A percentile compares a stretch with the other conserved stretches of the same genome.
phyloP scores from a whole-genome alignment of 2,329 filamentous ascomycete species.

The Fusarium luffae region DNA sequence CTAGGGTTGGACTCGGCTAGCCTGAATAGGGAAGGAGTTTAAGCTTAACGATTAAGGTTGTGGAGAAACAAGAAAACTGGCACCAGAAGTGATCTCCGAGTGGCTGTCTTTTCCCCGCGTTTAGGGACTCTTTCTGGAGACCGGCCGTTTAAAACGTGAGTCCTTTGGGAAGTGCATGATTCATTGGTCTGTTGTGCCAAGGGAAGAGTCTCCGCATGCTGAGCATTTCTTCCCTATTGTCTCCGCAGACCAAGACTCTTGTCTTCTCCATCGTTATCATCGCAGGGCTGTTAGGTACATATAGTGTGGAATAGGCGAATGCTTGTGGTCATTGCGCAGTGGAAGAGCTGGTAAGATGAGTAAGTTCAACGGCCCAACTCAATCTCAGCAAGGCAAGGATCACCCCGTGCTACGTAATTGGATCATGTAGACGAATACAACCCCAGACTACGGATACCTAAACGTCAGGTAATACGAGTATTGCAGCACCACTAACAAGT shows the following conservation, averaged over 20 bases:
- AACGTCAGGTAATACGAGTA: background rate
- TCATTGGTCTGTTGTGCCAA: constrained; percentile 3
- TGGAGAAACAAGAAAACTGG: constrained; percentile 3
- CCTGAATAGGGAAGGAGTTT: constrained; percentile 29
- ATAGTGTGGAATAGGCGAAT: background rate
- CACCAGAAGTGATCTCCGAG: background rate
- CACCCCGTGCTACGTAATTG: background rate
- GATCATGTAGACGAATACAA: constrained; percentile 19
- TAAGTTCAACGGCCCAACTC: background rate
- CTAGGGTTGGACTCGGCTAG: background rate
- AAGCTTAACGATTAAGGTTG: constrained; percentile 35
- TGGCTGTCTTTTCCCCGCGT: constrained; percentile 11
- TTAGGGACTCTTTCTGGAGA: background rate
- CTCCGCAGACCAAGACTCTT: constrained; percentile 9
- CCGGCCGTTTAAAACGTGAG: constrained; percentile 1
- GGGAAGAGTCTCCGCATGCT: constrained; percentile 4
- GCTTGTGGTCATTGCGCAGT: background rate
- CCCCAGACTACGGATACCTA: background rate
- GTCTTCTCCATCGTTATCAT: background rate
- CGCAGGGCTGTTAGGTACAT: background rate
- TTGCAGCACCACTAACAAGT: background rate
- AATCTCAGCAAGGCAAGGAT: background rate
- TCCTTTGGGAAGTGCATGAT: background rate
- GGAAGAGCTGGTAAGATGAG: background rate
- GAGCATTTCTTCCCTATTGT: background rate